phyloP scores from a whole-genome alignment of 306 rosid species.

The Myrica gale region DNA sequence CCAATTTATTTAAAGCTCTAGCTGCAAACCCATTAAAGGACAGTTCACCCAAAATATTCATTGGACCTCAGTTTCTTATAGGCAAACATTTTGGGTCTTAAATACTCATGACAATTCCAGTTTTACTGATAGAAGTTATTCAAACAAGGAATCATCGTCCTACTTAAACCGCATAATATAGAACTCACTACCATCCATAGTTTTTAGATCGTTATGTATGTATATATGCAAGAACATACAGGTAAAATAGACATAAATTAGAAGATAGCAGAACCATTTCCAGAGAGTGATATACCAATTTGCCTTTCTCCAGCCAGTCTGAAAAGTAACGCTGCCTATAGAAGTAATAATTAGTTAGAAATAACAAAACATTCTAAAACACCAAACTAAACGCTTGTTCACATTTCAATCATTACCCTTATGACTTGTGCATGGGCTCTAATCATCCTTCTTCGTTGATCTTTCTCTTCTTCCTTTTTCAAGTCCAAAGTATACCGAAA shows the following conservation, averaged over 20 bases:
- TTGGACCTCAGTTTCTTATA: too few relatives aligned
- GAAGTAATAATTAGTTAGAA: constrained; percentile 41
- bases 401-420: constrained; percentile 53
- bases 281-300: constrained; percentile 54
- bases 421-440: constrained; percentile 96
- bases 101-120: too few relatives aligned
- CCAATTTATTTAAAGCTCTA: too few relatives aligned
- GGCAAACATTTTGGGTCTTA: too few relatives aligned
- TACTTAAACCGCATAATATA: constrained; percentile 7
- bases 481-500: constrained; percentile 91
- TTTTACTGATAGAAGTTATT: too few relatives aligned
- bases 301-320: constrained; percentile 82
- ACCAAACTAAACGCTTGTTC: constrained; percentile 13
- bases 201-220: not conserved
- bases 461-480: constrained; percentile 65
- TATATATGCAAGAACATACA: not conserved
- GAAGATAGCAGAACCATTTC: not conserved
- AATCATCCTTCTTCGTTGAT: constrained; percentile 68
- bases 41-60: too few relatives aligned
- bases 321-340: constrained; percentile 91
- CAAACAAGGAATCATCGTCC: constrained; percentile 14
- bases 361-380: constrained; percentile 6
- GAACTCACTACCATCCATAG: constrained; percentile 13
- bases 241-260: constrained; percentile 2
- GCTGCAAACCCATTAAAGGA: too few relatives aligned